Conservation (phyloP, 768 basidiomycete species). For the Rhodotorula paludigena region DNA sequence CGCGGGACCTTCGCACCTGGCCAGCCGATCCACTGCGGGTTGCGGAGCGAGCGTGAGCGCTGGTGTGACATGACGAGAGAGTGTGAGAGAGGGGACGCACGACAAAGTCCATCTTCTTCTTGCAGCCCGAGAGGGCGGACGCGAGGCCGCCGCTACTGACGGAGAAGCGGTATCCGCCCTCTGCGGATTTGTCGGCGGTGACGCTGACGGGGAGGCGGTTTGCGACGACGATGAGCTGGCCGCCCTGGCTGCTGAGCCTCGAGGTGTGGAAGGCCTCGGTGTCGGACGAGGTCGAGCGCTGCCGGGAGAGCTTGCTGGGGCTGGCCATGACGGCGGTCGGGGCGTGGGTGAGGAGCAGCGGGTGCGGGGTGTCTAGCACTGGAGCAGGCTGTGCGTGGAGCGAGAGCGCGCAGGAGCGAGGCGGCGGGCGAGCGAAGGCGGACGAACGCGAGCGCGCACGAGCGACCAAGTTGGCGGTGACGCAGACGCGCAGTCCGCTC, state of each 20-base stretch:
- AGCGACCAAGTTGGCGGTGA: too few relatives aligned
- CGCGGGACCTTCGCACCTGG: conserved; percentile 29
- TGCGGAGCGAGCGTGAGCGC: not conserved
- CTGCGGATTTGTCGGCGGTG: conserved; percentile 16
- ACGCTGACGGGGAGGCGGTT: conserved; percentile 36
- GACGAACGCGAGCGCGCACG: too few relatives aligned
- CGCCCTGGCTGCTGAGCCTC: conserved; percentile 18
- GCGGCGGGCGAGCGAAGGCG: too few relatives aligned
- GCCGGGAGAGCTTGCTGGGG: conserved; percentile 5
- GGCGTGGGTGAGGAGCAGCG: not conserved
- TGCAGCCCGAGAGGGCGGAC: conserved; percentile 92
- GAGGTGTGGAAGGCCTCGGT: conserved; percentile 24
- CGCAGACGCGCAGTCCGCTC: too few relatives aligned
- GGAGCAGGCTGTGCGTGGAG: too few relatives aligned
- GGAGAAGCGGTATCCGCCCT: conserved; percentile 36
- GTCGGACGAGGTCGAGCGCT: conserved; percentile 25
- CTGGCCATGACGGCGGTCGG: not conserved
- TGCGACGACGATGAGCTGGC: conserved; percentile 43
- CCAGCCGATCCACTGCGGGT: conserved; percentile 44
- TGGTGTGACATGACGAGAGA: not conserved
- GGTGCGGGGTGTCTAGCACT: too few relatives aligned
- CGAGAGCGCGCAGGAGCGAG: not conserved
- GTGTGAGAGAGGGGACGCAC: conserved; percentile 87
- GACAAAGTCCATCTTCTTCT: conserved; percentile 94
- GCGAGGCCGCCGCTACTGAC: conserved; percentile 80